Percentiles rank a stretch among this genome's conserved stretches.
Evolutionary conservation across 306 rosid genomes (phyloP).

Genomic region (Rosa rugosa): DNA sequence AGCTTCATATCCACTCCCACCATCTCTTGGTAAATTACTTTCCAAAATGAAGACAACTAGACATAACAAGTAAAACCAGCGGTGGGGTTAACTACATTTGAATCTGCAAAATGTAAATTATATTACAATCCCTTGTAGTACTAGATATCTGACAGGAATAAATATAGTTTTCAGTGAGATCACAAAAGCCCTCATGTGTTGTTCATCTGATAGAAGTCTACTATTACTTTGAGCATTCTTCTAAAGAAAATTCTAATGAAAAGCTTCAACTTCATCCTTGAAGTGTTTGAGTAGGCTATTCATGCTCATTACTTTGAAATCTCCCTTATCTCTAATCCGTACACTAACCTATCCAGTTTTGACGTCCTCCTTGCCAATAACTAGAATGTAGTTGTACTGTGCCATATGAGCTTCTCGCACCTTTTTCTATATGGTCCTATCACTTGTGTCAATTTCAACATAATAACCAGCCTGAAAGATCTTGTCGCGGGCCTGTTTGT

Average conservation of each 20-base stretch:
- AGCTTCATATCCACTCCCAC: too few species aligned
- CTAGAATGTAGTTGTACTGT: slow-evolving; percentile 83
- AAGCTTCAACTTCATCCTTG: slow-evolving; percentile 59
- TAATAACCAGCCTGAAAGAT: too few species aligned
- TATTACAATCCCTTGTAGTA: not conserved
- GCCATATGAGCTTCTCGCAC: slow-evolving; percentile 83
- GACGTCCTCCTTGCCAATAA: slow-evolving; percentile 92
- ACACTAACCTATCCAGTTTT: slow-evolving; percentile 90
- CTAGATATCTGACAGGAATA: not conserved
- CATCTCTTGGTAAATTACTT: too few species aligned
- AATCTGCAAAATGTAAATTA: not conserved
- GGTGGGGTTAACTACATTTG: not conserved
- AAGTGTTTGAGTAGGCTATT: slow-evolving; percentile 66
- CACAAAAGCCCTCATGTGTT: not conserved
- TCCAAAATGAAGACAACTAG: too few species aligned
- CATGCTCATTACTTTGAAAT: slow-evolving; percentile 58
- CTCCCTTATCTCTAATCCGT: slow-evolving; percentile 70
- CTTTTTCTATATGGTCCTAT: too few species aligned
- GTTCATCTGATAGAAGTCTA: slow-evolving; percentile 9
- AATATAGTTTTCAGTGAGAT: not conserved
- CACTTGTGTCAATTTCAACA: too few species aligned
- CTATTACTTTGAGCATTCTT: not conserved
- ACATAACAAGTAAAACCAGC: too few species aligned
- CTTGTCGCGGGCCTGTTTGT: too few species aligned
- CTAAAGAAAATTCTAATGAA: slow-evolving; percentile 36